phyloP scores from a whole-genome alignment of 1,139 yeast genomes.

The Zygoascus meyerae region DNA sequence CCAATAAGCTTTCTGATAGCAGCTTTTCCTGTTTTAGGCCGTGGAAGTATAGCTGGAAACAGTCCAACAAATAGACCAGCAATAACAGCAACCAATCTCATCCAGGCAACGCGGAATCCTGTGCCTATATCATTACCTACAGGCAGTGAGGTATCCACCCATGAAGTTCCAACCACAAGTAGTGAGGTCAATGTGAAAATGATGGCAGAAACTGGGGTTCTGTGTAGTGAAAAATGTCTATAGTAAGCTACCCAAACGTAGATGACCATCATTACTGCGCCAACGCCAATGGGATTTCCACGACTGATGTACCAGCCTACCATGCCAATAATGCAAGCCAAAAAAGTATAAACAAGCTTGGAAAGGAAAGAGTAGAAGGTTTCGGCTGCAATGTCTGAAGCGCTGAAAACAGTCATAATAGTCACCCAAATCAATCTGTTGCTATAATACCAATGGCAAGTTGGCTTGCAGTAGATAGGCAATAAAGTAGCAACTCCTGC shows the following conservation, averaged over 20 bases:
- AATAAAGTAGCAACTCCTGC: conserved; percentile 24
- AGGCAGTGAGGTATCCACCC: conserved; percentile 24
- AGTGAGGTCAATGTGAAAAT: conserved; percentile 29
- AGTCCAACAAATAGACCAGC: conserved; percentile 32
- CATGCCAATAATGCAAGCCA: conserved; percentile 31
- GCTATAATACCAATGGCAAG: conserved; percentile 27
- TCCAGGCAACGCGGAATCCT: conserved; percentile 35
- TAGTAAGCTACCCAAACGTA: conserved; percentile 26
- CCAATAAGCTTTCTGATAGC: conserved; percentile 26
- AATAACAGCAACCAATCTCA: conserved; percentile 32
- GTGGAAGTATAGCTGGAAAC: conserved; percentile 31
- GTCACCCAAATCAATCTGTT: conserved; percentile 33
- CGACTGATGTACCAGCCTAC: conserved; percentile 35
- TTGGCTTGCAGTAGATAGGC: conserved; percentile 28
- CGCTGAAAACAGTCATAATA: conserved; percentile 30
- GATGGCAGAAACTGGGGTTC: conserved; percentile 30
- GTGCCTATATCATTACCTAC: conserved; percentile 18
- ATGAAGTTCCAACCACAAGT: conserved; percentile 32
- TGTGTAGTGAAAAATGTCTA: conserved; percentile 30
- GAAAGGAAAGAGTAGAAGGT: conserved; percentile 29
- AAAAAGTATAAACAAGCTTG: conserved; percentile 28
- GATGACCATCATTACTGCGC: conserved; percentile 29
- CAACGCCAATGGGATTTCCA: conserved; percentile 33
- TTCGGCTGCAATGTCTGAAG: conserved; percentile 32
- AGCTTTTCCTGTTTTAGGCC: conserved; percentile 27